phyloP scores from a whole-genome alignment of 2,329 filamentous ascomycete genomes.

The Aspergillus spinulosporus region DNA sequence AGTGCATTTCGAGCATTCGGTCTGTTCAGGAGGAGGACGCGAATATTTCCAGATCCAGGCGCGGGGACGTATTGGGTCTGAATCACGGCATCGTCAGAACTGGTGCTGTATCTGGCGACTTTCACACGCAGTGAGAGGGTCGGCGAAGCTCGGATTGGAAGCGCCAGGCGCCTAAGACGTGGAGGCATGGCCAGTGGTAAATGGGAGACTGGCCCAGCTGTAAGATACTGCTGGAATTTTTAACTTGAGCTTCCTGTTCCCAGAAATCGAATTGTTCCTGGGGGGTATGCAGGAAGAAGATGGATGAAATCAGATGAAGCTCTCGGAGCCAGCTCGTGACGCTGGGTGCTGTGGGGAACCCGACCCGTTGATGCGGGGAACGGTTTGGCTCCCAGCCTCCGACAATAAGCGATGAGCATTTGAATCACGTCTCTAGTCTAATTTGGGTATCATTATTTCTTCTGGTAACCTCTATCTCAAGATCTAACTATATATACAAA shows the following conservation, averaged over 20 bases:
- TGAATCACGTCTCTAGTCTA: not conserved
- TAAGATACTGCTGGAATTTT: not conserved
- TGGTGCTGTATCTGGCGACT: constrained; percentile 38
- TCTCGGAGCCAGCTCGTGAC: constrained; percentile 1
- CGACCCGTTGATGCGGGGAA: constrained; percentile 13
- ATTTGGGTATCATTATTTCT: constrained; percentile 20
- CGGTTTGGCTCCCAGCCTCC: not conserved
- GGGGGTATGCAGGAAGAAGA: not conserved
- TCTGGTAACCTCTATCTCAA: constrained; percentile 16
- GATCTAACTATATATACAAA: constrained; percentile 22
- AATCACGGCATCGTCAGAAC: constrained; percentile 48
- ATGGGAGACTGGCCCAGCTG: not conserved
- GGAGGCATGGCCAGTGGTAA: constrained; percentile 33
- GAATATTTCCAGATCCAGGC: constrained; percentile 77
- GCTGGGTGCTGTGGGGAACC: constrained; percentile 18
- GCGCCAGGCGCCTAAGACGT: constrained; percentile 30
- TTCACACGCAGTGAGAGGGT: constrained; percentile 29
- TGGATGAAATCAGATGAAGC: not conserved
- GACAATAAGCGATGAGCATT: not conserved
- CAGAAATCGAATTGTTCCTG: not conserved
- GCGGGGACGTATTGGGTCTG: constrained; percentile 74
- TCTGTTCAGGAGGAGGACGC: constrained; percentile 83
- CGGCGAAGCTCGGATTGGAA: constrained; percentile 24
- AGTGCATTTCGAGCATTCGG: constrained; percentile 87
- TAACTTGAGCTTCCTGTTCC: not conserved